Conservation (phyloP, 192 early-diverging fungal species). For the Coemansia sp. region DNA sequence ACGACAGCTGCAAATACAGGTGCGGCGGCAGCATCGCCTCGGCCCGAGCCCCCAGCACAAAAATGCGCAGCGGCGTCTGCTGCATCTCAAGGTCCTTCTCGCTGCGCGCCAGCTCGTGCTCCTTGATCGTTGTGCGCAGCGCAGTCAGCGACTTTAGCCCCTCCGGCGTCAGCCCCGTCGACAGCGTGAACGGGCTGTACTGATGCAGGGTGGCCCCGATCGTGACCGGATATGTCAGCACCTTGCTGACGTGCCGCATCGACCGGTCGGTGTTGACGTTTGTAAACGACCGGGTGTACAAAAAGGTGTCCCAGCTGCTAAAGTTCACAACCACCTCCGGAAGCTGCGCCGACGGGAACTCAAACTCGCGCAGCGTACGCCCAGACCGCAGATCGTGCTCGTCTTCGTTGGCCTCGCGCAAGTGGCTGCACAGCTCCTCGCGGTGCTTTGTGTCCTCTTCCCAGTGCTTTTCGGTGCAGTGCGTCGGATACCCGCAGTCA, state of each 20-base stretch:
- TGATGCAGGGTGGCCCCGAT: slow-evolving; percentile 70
- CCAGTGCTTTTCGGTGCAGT: slow-evolving; percentile 72
- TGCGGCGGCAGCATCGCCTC: slow-evolving; percentile 73
- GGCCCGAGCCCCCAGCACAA: slow-evolving; percentile 68
- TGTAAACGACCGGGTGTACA: slow-evolving; percentile 76
- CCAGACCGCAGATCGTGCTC: slow-evolving; percentile 77
- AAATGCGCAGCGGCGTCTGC: slow-evolving; percentile 63
- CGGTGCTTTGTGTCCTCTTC: slow-evolving; percentile 56
- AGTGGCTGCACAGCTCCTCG: slow-evolving; percentile 56
- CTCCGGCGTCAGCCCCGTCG: slow-evolving; percentile 64
- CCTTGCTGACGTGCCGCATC: slow-evolving; percentile 76
- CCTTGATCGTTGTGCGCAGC: slow-evolving; percentile 52
- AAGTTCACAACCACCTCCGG: slow-evolving; percentile 74
- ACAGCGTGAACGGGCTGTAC: slow-evolving; percentile 65
- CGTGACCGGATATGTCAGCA: slow-evolving; percentile 76
- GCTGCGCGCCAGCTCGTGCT: slow-evolving; percentile 53
- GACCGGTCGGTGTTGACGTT: slow-evolving; percentile 66
- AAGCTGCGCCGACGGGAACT: slow-evolving; percentile 69
- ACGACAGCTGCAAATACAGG: slow-evolving; percentile 68
- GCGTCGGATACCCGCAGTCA: slow-evolving; percentile 75
- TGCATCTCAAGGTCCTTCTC: slow-evolving; percentile 55
- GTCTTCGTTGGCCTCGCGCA: slow-evolving; percentile 73
- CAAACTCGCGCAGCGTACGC: slow-evolving; percentile 70
- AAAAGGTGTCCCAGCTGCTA: slow-evolving; percentile 71
- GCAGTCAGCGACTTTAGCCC: slow-evolving; percentile 71